These are phyloP conservation scores for Bruguiera parviflora DNA, from an alignment of 345 rosid genomes.

Conservation along the genomic window DNA sequence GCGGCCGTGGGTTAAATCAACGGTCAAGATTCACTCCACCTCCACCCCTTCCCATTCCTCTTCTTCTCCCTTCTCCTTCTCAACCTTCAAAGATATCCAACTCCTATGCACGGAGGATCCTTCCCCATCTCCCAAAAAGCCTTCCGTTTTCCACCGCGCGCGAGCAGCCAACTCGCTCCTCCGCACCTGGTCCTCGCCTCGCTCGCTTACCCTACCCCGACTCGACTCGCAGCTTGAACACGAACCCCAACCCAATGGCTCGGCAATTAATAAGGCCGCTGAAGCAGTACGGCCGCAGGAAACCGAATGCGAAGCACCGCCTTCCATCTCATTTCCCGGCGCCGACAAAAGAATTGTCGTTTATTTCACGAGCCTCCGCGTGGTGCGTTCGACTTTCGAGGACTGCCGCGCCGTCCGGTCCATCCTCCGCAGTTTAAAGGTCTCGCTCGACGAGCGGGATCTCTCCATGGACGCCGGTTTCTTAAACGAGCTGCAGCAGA, in stretches of 20 bases:
- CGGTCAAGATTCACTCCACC: slow-evolving; percentile 43
- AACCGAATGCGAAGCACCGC: neutral
- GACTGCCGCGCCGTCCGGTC: slow-evolving; percentile 60
- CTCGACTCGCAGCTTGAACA: neutral
- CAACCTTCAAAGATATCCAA: slow-evolving; percentile 21
- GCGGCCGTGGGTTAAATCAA: slow-evolving; percentile 75
- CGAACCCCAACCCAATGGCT: neutral
- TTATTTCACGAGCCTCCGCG: slow-evolving; percentile 75
- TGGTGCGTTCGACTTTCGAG: slow-evolving; percentile 69
- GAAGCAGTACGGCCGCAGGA: neutral
- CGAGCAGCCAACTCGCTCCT: slow-evolving; percentile 44
- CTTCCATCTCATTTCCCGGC: slow-evolving; percentile 17
- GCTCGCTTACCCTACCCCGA: neutral
- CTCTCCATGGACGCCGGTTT: slow-evolving; percentile 61
- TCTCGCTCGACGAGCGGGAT: slow-evolving; percentile 72
- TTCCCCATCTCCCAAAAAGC: slow-evolving; percentile 25
- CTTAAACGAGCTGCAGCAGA: slow-evolving; percentile 48
- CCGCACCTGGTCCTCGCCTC: slow-evolving; percentile 29
- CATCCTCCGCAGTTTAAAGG: slow-evolving; percentile 50
- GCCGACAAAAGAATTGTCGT: slow-evolving; percentile 44
- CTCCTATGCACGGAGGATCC: slow-evolving; percentile 12
- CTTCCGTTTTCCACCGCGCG: slow-evolving; percentile 61
- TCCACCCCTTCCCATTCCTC: slow-evolving; percentile 18
- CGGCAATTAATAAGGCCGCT: neutral
- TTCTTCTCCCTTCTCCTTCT: slow-evolving; percentile 30